These are phyloP conservation scores for Calonectria honghensis DNA, from an alignment of 2,329 filamentous ascomycete genomes.

Conservation along the genomic window DNA sequence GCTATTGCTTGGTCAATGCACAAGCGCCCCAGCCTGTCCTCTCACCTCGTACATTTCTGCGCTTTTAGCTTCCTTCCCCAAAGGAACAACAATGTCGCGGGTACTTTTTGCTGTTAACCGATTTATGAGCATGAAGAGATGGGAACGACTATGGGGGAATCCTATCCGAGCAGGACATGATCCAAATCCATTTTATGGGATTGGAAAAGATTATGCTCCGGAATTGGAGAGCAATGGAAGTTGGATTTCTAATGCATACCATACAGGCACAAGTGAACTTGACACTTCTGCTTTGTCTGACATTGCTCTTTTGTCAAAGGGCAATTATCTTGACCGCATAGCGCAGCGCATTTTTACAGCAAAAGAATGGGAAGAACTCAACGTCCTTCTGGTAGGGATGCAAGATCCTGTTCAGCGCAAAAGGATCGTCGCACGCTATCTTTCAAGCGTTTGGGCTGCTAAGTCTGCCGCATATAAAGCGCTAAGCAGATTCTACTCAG, in stretches of 20 bases:
- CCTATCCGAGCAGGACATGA: slow-evolving; percentile 52
- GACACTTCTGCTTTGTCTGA: slow-evolving; percentile 13
- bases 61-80: slow-evolving; percentile 43
- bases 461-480: slow-evolving; percentile 31
- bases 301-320: slow-evolving; percentile 15
- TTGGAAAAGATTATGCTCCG: slow-evolving; percentile 5
- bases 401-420: slow-evolving; percentile 26
- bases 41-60: slow-evolving; percentile 49
- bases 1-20: slow-evolving; percentile 47
- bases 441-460: slow-evolving; percentile 14
- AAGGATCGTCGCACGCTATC: slow-evolving; percentile 9
- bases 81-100: slow-evolving; percentile 44
- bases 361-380: slow-evolving; percentile 29
- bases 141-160: slow-evolving; percentile 51
- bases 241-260: neutral
- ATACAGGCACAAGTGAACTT: slow-evolving; percentile 13
- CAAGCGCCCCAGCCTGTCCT: slow-evolving; percentile 47
- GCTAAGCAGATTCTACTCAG: neutral
- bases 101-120: slow-evolving; percentile 33
- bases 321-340: slow-evolving; percentile 17
- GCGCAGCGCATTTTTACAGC: slow-evolving; percentile 21
- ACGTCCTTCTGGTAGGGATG: slow-evolving; percentile 4
- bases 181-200: slow-evolving; percentile 51
- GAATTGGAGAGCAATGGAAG: neutral
- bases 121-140: slow-evolving; percentile 40